Percentiles rank a stretch among this genome's conserved stretches.
Conservation (phyloP, 2,329 filamentous ascomycete genomes). For the Aspergillus oerlinghausenensis region DNA sequence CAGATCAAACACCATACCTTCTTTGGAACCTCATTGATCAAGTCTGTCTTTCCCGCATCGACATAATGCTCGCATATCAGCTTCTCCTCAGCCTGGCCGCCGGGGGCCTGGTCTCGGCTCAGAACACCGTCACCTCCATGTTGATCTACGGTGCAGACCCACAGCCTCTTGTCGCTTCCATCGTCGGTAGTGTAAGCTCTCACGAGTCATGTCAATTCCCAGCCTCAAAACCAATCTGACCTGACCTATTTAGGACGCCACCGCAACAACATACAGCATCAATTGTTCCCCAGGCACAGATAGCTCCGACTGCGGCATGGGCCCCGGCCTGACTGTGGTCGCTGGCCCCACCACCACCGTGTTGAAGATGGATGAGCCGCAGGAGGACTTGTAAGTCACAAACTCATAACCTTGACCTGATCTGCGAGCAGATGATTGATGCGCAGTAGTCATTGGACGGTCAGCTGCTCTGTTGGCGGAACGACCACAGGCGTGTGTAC, state of each 20-base stretch:
- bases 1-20: background rate
- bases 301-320: constrained; percentile 22
- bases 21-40: background rate
- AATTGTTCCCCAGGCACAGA: constrained; percentile 21
- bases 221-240: background rate
- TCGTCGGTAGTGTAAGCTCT: constrained; percentile 19
- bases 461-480: constrained; percentile 15
- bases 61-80: background rate
- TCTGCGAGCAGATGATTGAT: background rate
- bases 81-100: constrained; percentile 15
- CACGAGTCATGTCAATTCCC: background rate
- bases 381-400: constrained; percentile 7
- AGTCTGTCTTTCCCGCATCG: background rate
- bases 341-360: constrained; percentile 11
- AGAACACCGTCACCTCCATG: constrained; percentile 20
- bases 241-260: constrained; percentile 13
- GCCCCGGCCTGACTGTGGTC: constrained; percentile 20
- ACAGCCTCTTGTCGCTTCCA: constrained; percentile 22
- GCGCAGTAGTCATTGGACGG: constrained; percentile 9
- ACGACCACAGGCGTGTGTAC: constrained; percentile 16
- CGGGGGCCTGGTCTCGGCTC: constrained; percentile 14
- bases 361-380: constrained; percentile 7
- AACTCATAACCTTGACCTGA: no score
- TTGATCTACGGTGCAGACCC: constrained; percentile 20
- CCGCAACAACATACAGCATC: constrained; percentile 24